Evolutionary conservation across 176 grass and related monocot genomes (phyloP).

Genomic region (Aegilops speltoides): DNA sequence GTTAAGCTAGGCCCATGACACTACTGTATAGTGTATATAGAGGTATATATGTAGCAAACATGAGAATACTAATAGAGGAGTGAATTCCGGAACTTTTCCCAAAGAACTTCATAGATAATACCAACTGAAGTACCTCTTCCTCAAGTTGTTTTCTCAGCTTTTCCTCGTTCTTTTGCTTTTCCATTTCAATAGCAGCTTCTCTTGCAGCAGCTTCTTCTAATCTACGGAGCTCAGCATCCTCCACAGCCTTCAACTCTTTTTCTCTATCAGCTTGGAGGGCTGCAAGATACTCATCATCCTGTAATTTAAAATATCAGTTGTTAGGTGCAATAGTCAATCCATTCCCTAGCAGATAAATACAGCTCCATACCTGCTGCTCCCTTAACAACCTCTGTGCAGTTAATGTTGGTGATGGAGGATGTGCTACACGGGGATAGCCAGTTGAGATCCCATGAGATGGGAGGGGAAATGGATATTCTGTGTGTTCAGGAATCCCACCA

Average conservation of each 20-base stretch:
- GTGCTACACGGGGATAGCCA: conserved; percentile 38
- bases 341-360: background rate
- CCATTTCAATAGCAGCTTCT: conserved; percentile 58
- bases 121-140: conserved; percentile 67
- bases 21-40: background rate
- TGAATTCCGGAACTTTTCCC: background rate
- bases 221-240: conserved; percentile 61
- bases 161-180: conserved; percentile 74
- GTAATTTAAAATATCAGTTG: conserved; percentile 28
- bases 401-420: conserved; percentile 69
- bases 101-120: conserved; percentile 2
- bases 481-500: conserved; percentile 70
- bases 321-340: background rate
- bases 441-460: conserved; percentile 38
- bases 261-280: conserved; percentile 85
- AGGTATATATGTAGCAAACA: background rate
- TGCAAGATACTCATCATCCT: conserved; percentile 95
- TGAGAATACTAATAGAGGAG: background rate
- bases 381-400: conserved; percentile 81
- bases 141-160: conserved; percentile 73
- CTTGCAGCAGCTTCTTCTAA: conserved; percentile 58
- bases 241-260: conserved; percentile 76
- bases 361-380: conserved; percentile 79
- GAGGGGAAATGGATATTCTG: conserved; percentile 72
- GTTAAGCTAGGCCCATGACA: background rate